Percentiles rank a stretch among this genome's conserved stretches.
phyloP scores from a whole-genome alignment of 2,329 filamentous ascomycete species.

The Penicillium sp. region DNA sequence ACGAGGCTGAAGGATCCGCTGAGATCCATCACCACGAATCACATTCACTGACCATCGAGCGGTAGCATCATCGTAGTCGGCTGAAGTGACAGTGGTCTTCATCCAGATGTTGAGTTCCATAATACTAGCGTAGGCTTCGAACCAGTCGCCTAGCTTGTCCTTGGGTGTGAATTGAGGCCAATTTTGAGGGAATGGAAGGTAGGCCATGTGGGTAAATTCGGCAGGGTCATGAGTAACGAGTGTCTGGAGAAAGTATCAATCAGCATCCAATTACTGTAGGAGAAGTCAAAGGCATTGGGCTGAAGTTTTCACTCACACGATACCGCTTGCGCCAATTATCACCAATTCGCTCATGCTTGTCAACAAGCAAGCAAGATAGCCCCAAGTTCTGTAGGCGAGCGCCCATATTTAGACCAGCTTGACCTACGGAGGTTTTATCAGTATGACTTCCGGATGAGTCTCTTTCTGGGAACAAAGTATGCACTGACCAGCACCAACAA shows the following conservation, averaged over 20 bases:
- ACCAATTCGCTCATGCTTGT: constrained; percentile 51
- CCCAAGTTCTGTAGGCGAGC: constrained; percentile 48
- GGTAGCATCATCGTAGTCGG: constrained; percentile 44
- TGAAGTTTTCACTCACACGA: constrained; percentile 31
- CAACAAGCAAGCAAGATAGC: constrained; percentile 49
- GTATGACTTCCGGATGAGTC: not conserved
- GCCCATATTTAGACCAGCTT: constrained; percentile 48
- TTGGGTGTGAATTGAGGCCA: constrained; percentile 51
- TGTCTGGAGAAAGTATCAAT: constrained; percentile 15
- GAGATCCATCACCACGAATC: constrained; percentile 28
- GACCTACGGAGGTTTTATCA: constrained; percentile 34
- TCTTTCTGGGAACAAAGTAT: not conserved
- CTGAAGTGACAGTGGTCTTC: constrained; percentile 44
- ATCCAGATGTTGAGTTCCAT: constrained; percentile 56
- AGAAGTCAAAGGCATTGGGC: not conserved
- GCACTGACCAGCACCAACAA: constrained; percentile 46
- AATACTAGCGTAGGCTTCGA: constrained; percentile 53
- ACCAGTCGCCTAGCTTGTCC: constrained; percentile 54
- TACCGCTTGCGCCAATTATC: constrained; percentile 59
- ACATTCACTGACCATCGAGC: constrained; percentile 47
- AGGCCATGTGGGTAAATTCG: constrained; percentile 45
- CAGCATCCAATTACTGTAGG: not conserved
- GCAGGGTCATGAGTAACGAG: constrained; percentile 45
- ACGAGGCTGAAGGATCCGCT: constrained; percentile 42
- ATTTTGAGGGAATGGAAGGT: constrained; percentile 47